These are phyloP conservation scores for Wakefieldia striispora DNA, from an alignment of 768 basidiomycete species.

Conservation along the genomic window DNA sequence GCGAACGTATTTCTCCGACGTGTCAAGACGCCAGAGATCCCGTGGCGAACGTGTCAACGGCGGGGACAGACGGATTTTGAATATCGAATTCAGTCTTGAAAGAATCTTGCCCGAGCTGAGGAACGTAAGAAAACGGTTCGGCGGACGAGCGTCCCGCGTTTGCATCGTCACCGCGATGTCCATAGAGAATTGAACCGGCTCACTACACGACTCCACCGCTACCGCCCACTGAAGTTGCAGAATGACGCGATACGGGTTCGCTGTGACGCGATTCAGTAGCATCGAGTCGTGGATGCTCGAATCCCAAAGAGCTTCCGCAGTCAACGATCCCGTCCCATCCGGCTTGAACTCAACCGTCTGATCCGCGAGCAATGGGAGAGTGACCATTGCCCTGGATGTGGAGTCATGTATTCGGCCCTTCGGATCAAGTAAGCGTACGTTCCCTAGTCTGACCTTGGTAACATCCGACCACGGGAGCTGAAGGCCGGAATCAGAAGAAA, in stretches of 20 bases:
- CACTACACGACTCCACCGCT: conserved; percentile 77
- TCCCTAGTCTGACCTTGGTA: conserved; percentile 72
- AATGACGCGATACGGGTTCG: conserved; percentile 72
- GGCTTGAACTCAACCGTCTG: conserved; percentile 73
- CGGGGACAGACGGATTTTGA: conserved; percentile 76
- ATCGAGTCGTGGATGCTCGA: conserved; percentile 86
- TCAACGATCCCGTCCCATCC: conserved; percentile 77
- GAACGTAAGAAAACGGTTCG: conserved; percentile 72
- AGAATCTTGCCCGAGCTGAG: conserved; percentile 77
- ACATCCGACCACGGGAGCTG: conserved; percentile 88
- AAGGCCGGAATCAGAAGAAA: conserved; percentile 86
- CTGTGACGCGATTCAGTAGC: conserved; percentile 83
- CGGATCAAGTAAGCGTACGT: conserved; percentile 80
- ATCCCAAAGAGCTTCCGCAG: conserved; percentile 84
- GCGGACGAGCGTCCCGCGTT: conserved; percentile 80
- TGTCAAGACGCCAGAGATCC: conserved; percentile 94
- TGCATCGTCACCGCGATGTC: conserved; percentile 85
- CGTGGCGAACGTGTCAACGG: conserved; percentile 81
- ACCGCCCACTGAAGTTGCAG: conserved; percentile 77
- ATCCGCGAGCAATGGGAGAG: conserved; percentile 71
- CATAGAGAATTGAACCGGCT: conserved; percentile 86
- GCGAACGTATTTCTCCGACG: conserved; percentile 89
- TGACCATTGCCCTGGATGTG: conserved; percentile 65
- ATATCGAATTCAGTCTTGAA: conserved; percentile 79
- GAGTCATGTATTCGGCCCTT: conserved; percentile 83